Evolutionary conservation across 2,329 filamentous ascomycete genomes (phyloP).

Genomic region (Exophiala lecanii-corni): DNA sequence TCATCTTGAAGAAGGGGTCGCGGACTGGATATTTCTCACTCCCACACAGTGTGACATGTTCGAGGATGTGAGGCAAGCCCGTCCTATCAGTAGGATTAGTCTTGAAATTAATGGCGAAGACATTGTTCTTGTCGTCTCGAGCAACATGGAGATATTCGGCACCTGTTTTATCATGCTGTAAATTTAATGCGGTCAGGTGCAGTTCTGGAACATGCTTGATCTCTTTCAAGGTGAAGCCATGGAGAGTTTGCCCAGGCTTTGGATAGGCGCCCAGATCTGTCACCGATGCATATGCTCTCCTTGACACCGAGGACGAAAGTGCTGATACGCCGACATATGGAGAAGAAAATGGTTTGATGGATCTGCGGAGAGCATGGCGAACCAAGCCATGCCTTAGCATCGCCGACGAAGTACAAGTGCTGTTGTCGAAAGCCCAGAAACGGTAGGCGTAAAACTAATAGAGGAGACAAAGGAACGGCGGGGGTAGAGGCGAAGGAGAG

Average conservation of each 20-base stretch:
- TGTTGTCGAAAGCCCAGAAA: too few relatives aligned
- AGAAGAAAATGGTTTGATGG: slow-evolving; percentile 5
- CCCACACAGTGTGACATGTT: slow-evolving; percentile 94
- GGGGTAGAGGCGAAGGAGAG: too few relatives aligned
- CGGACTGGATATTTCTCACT: slow-evolving; percentile 97
- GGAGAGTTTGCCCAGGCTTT: slow-evolving; percentile 74
- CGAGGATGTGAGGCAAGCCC: slow-evolving; percentile 91
- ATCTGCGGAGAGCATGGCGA: slow-evolving; percentile 18
- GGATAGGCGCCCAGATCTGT: slow-evolving; percentile 73
- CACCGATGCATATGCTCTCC: slow-evolving; percentile 55
- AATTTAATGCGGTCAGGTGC: slow-evolving; percentile 81
- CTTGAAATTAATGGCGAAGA: slow-evolving; percentile 98
- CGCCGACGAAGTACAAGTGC: neutral
- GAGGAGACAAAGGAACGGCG: too few relatives aligned
- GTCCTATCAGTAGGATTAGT: slow-evolving; percentile 97
- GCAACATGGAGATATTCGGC: slow-evolving; percentile 95
- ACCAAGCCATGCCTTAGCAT: slow-evolving; percentile 26
- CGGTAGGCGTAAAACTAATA: too few relatives aligned
- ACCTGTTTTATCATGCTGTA: slow-evolving; percentile 91
- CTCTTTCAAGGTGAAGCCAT: slow-evolving; percentile 87
- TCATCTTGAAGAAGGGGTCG: slow-evolving; percentile 99
- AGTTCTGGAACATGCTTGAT: slow-evolving; percentile 91
- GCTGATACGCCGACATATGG: neutral
- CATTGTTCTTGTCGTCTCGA: slow-evolving; percentile 95
- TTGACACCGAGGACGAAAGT: neutral